Percentiles rank a stretch among this genome's conserved stretches.
phyloP scores from a whole-genome alignment of 495 filamentous ascomycete genomes.

The Hypoxylon fragiforme region DNA sequence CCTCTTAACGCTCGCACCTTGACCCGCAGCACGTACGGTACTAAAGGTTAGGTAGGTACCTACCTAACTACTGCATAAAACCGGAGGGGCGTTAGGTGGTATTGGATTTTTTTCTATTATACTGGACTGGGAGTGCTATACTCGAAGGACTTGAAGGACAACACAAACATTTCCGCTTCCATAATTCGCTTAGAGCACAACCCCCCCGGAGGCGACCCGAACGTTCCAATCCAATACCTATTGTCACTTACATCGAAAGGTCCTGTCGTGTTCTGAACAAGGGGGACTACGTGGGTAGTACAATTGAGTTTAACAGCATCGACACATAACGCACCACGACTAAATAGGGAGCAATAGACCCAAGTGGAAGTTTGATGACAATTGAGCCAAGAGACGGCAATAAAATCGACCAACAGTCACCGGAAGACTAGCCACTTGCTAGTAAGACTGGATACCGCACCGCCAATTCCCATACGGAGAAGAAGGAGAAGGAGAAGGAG shows the following conservation, averaged over 20 bases:
- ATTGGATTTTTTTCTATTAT: slow-evolving; percentile 7
- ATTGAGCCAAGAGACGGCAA: slow-evolving; percentile 18
- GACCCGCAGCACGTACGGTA: too few species aligned
- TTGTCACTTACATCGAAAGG: slow-evolving; percentile 13
- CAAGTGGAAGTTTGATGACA: slow-evolving; percentile 15
- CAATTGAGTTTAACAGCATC: slow-evolving; percentile 24
- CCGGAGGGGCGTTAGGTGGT: slow-evolving; percentile 23
- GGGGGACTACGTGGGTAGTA: slow-evolving; percentile 23
- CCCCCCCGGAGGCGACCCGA: slow-evolving; percentile 9
- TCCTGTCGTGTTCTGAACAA: slow-evolving; percentile 26
- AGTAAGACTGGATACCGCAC: slow-evolving; percentile 31
- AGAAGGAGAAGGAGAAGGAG: slow-evolving; percentile 5
- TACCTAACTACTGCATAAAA: slow-evolving; percentile 16
- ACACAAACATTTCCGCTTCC: slow-evolving; percentile 21
- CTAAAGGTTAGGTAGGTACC: too few species aligned
- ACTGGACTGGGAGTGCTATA: slow-evolving; percentile 12
- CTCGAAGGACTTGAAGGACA: slow-evolving; percentile 13
- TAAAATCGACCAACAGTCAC: slow-evolving; percentile 21
- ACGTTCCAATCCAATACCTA: slow-evolving; percentile 14
- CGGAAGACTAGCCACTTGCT: slow-evolving; percentile 28
- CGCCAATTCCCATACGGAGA: slow-evolving; percentile 21
- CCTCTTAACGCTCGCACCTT: slow-evolving; percentile 15
- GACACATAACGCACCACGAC: slow-evolving; percentile 22
- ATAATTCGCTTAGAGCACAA: slow-evolving; percentile 17
- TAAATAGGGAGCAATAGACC: slow-evolving; percentile 25